phyloP scores from a whole-genome alignment of 1,284 basidiomycete genomes.

The Coniferiporia weirii region DNA sequence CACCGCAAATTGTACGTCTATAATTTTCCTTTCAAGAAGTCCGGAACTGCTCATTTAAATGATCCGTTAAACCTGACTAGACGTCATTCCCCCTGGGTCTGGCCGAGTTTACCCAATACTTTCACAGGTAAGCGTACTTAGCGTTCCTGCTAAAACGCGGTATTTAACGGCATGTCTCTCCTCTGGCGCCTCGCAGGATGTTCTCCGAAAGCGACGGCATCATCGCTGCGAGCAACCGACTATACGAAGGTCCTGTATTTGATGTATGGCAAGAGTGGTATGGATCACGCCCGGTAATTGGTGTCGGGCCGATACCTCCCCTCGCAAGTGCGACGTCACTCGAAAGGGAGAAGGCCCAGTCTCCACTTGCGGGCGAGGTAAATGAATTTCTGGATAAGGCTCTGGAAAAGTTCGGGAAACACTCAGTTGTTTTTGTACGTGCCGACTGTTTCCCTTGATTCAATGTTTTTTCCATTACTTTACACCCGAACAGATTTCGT shows the following conservation, averaged over 20 bases:
- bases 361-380: not conserved
- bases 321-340: not conserved
- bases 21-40: not conserved
- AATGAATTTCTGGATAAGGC: constrained; percentile 5
- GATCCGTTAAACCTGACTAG: not conserved
- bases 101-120: not conserved
- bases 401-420: constrained; percentile 9
- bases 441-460: too few species aligned
- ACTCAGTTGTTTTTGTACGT: constrained; percentile 16
- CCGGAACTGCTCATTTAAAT: too few species aligned
- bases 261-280: constrained; percentile 8
- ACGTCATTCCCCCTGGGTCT: not conserved
- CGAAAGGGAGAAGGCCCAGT: not conserved
- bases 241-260: constrained; percentile 3
- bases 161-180: not conserved
- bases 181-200: not conserved
- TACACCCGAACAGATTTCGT: constrained; percentile 11
- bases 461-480: not conserved
- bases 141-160: not conserved
- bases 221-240: not conserved
- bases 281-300: not conserved
- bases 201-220: constrained; percentile 13
- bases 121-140: not conserved
- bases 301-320: constrained; percentile 1
- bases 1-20: constrained; percentile 8